phyloP scores from a whole-genome alignment of 345 rosid genomes.

The Eucalyptus sideroxylon region DNA sequence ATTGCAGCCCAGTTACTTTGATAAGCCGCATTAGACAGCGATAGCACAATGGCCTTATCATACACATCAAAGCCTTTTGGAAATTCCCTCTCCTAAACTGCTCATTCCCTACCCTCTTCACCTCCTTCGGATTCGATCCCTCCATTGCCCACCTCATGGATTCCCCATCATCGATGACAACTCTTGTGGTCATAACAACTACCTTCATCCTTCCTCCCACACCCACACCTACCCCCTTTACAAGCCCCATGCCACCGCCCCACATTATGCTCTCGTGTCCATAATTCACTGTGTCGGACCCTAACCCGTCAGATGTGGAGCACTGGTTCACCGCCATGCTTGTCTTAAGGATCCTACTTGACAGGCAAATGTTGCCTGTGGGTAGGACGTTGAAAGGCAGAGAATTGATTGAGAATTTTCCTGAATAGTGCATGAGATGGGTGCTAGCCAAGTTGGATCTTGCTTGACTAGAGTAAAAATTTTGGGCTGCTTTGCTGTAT shows the following conservation, averaged over 20 bases:
- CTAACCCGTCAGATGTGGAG: slow-evolving; percentile 49
- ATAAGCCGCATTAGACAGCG: slow-evolving; percentile 61
- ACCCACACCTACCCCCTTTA: neutral
- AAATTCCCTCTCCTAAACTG: slow-evolving; percentile 60
- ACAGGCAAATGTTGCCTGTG: slow-evolving; percentile 71
- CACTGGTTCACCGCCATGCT: slow-evolving; percentile 38
- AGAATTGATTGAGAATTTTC: slow-evolving; percentile 33
- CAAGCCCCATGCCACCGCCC: slow-evolving; percentile 16
- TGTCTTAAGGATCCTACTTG: slow-evolving; percentile 64
- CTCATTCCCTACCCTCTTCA: slow-evolving; percentile 69
- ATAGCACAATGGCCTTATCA: slow-evolving; percentile 61
- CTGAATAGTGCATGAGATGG: slow-evolving; percentile 27
- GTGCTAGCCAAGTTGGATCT: slow-evolving; percentile 31
- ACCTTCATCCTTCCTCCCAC: neutral
- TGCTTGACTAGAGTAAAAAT: slow-evolving; percentile 13
- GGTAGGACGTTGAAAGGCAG: slow-evolving; percentile 51
- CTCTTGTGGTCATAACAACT: neutral
- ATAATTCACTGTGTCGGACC: slow-evolving; percentile 60
- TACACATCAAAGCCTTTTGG: slow-evolving; percentile 65
- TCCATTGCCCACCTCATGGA: neutral
- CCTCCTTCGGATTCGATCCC: slow-evolving; percentile 40
- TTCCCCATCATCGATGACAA: neutral
- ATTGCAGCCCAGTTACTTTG: slow-evolving; percentile 69
- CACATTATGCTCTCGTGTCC: slow-evolving; percentile 87
- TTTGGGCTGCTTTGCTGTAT: slow-evolving; percentile 2